Conservation (phyloP, 2,329 filamentous ascomycete species). For the Diaporthe sp. region DNA sequence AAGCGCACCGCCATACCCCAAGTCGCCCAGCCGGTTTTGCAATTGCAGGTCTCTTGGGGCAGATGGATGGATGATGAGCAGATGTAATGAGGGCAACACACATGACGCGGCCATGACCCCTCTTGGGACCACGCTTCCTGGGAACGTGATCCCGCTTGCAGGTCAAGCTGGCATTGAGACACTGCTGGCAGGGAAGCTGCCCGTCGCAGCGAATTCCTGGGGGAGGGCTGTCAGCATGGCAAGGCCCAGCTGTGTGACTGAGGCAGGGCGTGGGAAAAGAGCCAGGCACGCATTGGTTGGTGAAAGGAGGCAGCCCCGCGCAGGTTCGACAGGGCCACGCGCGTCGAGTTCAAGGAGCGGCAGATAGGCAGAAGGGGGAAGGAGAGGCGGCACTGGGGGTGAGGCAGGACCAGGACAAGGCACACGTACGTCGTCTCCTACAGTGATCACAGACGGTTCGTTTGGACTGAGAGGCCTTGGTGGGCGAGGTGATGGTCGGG, state of each 20-base stretch:
- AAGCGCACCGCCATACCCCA: neutral
- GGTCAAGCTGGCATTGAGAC: slow-evolving; percentile 68
- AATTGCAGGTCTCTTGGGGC: neutral
- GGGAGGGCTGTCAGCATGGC: slow-evolving; percentile 26
- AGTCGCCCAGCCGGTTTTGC: neutral
- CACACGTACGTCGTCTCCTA: slow-evolving; percentile 55
- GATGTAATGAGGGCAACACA: slow-evolving; percentile 20
- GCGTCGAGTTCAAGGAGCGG: neutral
- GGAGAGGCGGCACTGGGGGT: slow-evolving; percentile 23
- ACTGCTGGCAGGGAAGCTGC: slow-evolving; percentile 70
- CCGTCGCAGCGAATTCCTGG: slow-evolving; percentile 62
- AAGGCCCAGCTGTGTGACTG: neutral
- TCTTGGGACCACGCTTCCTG: slow-evolving; percentile 74
- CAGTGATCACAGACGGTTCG: slow-evolving; percentile 62
- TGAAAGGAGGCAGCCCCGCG: neutral
- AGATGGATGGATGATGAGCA: neutral
- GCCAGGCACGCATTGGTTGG: slow-evolving; percentile 5
- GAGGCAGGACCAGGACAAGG: slow-evolving; percentile 39
- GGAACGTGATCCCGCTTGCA: slow-evolving; percentile 76
- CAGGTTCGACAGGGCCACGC: neutral
- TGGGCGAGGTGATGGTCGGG: slow-evolving; percentile 28
- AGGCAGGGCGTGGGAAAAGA: slow-evolving; percentile 40
- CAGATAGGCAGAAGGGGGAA: slow-evolving; percentile 32
- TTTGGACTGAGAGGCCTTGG: slow-evolving; percentile 43
- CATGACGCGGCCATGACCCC: slow-evolving; percentile 73